Evolutionary conservation across 495 filamentous ascomycete species (phyloP).

Genomic region (Tuber magnatum): DNA sequence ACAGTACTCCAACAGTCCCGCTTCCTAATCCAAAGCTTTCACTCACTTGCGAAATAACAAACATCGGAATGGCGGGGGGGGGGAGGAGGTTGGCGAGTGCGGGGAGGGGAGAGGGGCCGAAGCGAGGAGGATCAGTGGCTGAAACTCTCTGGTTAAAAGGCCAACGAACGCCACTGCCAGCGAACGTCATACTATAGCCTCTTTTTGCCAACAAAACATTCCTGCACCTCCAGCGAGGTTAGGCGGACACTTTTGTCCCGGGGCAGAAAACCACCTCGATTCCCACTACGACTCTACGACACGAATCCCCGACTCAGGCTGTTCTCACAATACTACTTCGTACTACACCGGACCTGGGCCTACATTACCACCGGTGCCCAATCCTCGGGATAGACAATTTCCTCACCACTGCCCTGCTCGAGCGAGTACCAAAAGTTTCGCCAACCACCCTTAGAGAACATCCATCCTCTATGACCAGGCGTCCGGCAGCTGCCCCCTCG

Average conservation of each 20-base stretch:
- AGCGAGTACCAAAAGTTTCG: background rate
- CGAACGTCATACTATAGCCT: background rate
- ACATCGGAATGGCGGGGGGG: background rate
- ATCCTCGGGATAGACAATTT: background rate
- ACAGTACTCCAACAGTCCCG: background rate
- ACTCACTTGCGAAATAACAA: too few species aligned
- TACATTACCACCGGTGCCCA: background rate
- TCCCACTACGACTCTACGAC: background rate
- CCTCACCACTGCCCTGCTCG: background rate
- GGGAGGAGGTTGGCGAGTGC: background rate
- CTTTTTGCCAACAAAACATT: constrained; percentile 4
- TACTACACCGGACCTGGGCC: background rate
- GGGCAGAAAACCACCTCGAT: background rate
- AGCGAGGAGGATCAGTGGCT: background rate
- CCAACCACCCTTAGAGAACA: background rate
- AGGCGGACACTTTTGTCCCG: background rate
- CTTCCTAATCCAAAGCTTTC: background rate
- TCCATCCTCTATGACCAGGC: background rate
- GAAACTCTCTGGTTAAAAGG: background rate
- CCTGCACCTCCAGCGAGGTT: background rate
- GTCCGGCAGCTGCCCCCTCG: background rate
- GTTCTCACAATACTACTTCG: background rate
- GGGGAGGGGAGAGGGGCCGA: background rate
- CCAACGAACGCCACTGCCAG: constrained; percentile 1
- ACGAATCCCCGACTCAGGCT: background rate